Percentiles rank a stretch among this genome's conserved stretches.
phyloP scores from a whole-genome alignment of 495 filamentous ascomycete genomes.

The Aspergillus heteromorphus region DNA sequence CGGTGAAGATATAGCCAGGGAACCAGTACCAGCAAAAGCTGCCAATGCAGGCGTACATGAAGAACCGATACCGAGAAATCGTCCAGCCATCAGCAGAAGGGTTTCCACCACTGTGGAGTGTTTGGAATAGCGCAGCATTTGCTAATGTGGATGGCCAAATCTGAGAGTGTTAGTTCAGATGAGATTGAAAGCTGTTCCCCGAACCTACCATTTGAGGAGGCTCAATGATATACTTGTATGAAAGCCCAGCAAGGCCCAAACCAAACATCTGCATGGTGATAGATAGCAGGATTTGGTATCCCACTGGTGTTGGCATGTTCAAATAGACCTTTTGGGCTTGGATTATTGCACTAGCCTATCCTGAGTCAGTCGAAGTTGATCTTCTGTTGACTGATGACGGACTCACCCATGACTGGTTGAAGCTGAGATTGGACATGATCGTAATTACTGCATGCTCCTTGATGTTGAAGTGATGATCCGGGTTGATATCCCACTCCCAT shows the following conservation, averaged over 20 bases:
- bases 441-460: constrained; percentile 53
- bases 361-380: constrained; percentile 24
- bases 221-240: constrained; percentile 64
- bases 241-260: constrained; percentile 43
- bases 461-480: constrained; percentile 42
- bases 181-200: neutral
- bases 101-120: constrained; percentile 77
- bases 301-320: constrained; percentile 8
- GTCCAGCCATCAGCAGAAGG: constrained; percentile 75
- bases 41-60: constrained; percentile 59
- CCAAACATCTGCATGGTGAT: constrained; percentile 46
- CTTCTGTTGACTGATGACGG: no score
- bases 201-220: constrained; percentile 59
- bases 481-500: constrained; percentile 41
- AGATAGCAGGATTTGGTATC: constrained; percentile 40
- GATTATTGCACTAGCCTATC: constrained; percentile 56
- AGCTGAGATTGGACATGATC: constrained; percentile 45
- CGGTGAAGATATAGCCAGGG: constrained; percentile 78
- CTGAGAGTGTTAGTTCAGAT: neutral
- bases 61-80: constrained; percentile 77
- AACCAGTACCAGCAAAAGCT: constrained; percentile 73
- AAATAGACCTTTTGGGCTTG: constrained; percentile 49
- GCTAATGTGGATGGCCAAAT: constrained; percentile 86
- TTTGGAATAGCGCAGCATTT: constrained; percentile 83
- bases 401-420: constrained; percentile 21